These are phyloP conservation scores for Xylaria sp. DNA, from an alignment of 2,329 filamentous ascomycete species.

Conservation along the genomic window DNA sequence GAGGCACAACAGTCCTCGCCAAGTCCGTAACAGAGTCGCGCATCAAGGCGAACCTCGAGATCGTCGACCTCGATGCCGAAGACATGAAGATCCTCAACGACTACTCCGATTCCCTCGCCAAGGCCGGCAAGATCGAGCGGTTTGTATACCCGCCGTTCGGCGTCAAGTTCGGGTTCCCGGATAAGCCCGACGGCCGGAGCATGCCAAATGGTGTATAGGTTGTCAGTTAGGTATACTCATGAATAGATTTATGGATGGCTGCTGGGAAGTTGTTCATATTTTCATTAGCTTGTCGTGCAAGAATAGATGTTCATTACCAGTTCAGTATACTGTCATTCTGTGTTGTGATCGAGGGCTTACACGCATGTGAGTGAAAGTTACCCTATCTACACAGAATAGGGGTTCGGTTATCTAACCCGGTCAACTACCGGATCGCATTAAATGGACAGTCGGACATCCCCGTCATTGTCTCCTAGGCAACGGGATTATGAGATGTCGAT, in stretches of 20 bases:
- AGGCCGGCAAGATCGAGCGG: conserved; percentile 49
- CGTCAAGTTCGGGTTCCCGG: conserved; percentile 66
- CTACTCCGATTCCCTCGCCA: conserved; percentile 47
- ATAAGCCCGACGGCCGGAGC: conserved; percentile 43
- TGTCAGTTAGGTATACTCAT: too few species aligned
- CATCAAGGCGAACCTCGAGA: conserved; percentile 64
- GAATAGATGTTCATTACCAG: not conserved
- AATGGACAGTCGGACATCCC: too few species aligned
- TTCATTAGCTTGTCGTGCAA: not conserved
- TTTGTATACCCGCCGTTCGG: conserved; percentile 67
- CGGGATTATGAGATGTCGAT: too few species aligned
- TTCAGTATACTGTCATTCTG: not conserved
- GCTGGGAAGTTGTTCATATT: not conserved
- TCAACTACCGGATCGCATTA: too few species aligned
- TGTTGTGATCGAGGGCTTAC: too few species aligned
- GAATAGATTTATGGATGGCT: too few species aligned
- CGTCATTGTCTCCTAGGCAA: too few species aligned
- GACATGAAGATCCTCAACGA: conserved; percentile 55
- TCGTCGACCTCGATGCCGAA: conserved; percentile 59
- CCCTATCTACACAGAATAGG: too few species aligned
- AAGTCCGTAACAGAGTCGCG: conserved; percentile 65
- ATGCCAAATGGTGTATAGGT: conserved; percentile 26
- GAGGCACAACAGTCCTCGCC: conserved; percentile 64
- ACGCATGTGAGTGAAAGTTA: too few species aligned
- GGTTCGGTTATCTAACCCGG: too few species aligned